Evolutionary conservation across 1,284 basidiomycete species (phyloP).

Genomic region (Limonomyces culmigenus): DNA sequence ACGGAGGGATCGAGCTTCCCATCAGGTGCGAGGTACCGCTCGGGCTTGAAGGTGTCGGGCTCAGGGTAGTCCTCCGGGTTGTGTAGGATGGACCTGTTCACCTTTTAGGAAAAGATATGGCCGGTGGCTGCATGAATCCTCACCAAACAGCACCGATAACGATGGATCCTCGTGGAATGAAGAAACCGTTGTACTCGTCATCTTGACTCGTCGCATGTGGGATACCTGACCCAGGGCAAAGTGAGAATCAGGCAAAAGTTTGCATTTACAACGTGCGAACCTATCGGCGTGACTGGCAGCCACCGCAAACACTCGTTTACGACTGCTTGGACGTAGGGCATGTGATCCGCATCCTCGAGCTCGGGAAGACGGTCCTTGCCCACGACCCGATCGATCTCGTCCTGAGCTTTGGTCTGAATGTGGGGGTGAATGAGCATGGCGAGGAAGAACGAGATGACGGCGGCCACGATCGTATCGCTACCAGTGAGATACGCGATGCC

Average conservation of each 20-base stretch:
- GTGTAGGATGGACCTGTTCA: no score
- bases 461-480: neutral
- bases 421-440: neutral
- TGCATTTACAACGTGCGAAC: neutral
- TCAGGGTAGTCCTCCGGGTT: no score
- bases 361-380: slow-evolving; percentile 11
- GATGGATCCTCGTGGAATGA: slow-evolving; percentile 6
- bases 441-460: neutral
- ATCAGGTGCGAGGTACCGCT: slow-evolving; percentile 10
- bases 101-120: no score
- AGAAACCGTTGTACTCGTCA: slow-evolving; percentile 5
- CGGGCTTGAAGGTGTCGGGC: slow-evolving; percentile 7
- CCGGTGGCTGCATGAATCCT: no score
- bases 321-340: slow-evolving; percentile 11
- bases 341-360: slow-evolving; percentile 10
- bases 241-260: neutral
- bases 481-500: neutral
- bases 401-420: neutral
- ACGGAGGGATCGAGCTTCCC: slow-evolving; percentile 9
- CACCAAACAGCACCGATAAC: slow-evolving; percentile 7
- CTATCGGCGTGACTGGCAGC: neutral
- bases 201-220: neutral
- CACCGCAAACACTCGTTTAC: slow-evolving; percentile 13
- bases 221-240: neutral
- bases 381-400: slow-evolving; percentile 9